phyloP scores from a whole-genome alignment of 2,329 filamentous ascomycete genomes.

The Paecilomyces sp. region DNA sequence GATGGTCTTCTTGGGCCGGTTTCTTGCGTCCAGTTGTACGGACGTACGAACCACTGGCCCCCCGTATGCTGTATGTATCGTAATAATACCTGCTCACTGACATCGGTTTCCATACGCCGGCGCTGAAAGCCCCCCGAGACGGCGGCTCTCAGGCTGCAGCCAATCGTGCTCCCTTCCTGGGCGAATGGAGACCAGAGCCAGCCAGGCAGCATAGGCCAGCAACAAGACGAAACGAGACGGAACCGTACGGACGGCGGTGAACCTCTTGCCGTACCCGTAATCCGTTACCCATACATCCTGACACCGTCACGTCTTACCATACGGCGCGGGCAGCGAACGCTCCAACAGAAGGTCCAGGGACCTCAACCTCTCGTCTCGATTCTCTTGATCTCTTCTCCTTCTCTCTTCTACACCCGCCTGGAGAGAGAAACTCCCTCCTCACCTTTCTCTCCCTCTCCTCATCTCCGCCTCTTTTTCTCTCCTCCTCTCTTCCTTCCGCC shows the following conservation, averaged over 20 bases:
- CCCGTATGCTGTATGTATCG: background rate
- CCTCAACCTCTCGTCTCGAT: slow-evolving; percentile 17
- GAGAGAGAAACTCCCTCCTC: slow-evolving; percentile 34
- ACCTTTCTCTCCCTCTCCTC: slow-evolving; percentile 23
- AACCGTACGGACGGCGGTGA: slow-evolving; percentile 2
- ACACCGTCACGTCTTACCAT: slow-evolving; percentile 14
- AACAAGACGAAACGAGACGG: slow-evolving; percentile 2
- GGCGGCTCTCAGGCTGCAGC: background rate
- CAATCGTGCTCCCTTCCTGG: background rate
- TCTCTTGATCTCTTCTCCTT: slow-evolving; percentile 24
- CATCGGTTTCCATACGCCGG: background rate
- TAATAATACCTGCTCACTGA: background rate
- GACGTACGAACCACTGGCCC: background rate
- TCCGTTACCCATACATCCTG: slow-evolving; percentile 5
- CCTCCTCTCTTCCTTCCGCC: slow-evolving; percentile 15
- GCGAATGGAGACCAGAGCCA: background rate
- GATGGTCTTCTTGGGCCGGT: background rate
- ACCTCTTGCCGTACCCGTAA: background rate
- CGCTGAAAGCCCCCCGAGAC: background rate
- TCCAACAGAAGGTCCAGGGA: slow-evolving; percentile 11
- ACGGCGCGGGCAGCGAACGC: slow-evolving; percentile 14
- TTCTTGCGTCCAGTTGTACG: background rate
- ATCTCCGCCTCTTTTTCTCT: slow-evolving; percentile 13
- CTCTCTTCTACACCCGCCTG: slow-evolving; percentile 34
- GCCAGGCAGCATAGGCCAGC: background rate